phyloP scores from a whole-genome alignment of 179 eudicot genomes.

The Kewa caespitosa region DNA sequence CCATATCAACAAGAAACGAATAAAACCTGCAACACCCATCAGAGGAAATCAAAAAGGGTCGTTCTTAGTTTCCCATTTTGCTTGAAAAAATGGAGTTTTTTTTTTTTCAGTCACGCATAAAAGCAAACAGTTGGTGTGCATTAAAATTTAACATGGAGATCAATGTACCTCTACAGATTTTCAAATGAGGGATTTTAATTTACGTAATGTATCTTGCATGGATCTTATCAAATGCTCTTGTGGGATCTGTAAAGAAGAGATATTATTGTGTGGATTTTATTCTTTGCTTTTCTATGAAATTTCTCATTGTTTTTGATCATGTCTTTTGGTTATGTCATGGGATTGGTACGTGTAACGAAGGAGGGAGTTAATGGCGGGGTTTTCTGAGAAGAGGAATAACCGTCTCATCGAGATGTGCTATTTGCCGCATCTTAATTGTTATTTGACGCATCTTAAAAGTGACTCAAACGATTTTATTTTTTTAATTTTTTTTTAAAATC shows the following conservation, averaged over 20 bases:
- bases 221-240: too few relatives aligned
- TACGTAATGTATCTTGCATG: neutral
- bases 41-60: neutral
- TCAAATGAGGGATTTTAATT: constrained; percentile 12
- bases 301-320: neutral
- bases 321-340: neutral
- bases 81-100: neutral
- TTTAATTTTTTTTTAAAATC: too few relatives aligned
- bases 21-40: constrained; percentile 16
- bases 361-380: constrained; percentile 19
- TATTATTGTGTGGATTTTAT: neutral
- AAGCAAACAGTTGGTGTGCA: constrained; percentile 34
- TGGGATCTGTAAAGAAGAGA: neutral
- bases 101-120: constrained; percentile 7
- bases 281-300: neutral
- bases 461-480: too few relatives aligned
- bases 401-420: too few relatives aligned
- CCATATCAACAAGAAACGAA: constrained; percentile 32
- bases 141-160: constrained; percentile 7
- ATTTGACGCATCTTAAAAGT: too few relatives aligned
- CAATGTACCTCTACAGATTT: neutral
- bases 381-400: constrained; percentile 10
- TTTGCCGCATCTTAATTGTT: too few relatives aligned
- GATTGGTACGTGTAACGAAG: constrained; percentile 18
- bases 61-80: neutral